Conservation (phyloP, 768 basidiomycete genomes). For the Tylopilus intermedius region DNA sequence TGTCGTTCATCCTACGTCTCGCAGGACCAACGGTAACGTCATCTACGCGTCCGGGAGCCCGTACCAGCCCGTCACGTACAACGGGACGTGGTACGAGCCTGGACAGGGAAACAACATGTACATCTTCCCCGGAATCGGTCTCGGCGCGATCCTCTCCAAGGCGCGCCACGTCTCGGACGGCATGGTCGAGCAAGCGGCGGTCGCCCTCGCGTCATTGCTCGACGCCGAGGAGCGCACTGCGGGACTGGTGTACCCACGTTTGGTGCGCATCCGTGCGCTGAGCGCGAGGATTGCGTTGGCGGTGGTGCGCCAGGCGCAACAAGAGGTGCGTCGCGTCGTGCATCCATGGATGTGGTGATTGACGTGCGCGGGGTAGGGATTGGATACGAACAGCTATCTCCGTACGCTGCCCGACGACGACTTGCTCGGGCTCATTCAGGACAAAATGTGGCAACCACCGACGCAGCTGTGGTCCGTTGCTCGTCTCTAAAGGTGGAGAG, state of each 20-base stretch:
- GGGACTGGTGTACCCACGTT: slow-evolving; percentile 64
- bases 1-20: not conserved
- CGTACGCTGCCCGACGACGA: slow-evolving; percentile 45
- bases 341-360: not conserved
- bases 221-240: slow-evolving; percentile 49
- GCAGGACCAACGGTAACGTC: slow-evolving; percentile 58
- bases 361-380: slow-evolving; percentile 11
- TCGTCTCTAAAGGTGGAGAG: slow-evolving; percentile 13
- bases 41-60: slow-evolving; percentile 75
- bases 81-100: slow-evolving; percentile 50
- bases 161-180: slow-evolving; percentile 56
- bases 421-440: slow-evolving; percentile 45
- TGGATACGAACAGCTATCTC: slow-evolving; percentile 45
- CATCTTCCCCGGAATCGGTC: slow-evolving; percentile 58
- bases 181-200: slow-evolving; percentile 65
- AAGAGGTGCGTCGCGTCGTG: slow-evolving; percentile 41
- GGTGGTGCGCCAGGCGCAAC: slow-evolving; percentile 63
- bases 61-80: slow-evolving; percentile 48
- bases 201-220: slow-evolving; percentile 56
- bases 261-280: slow-evolving; percentile 62
- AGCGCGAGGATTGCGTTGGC: slow-evolving; percentile 56
- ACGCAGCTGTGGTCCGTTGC: not conserved
- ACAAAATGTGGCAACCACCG: slow-evolving; percentile 54
- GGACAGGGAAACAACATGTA: slow-evolving; percentile 84
- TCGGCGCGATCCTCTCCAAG: slow-evolving; percentile 57